These are phyloP conservation scores for Magnolia changhungtana DNA, from an alignment of 164 flowering plant genomes.

Conservation along the genomic window DNA sequence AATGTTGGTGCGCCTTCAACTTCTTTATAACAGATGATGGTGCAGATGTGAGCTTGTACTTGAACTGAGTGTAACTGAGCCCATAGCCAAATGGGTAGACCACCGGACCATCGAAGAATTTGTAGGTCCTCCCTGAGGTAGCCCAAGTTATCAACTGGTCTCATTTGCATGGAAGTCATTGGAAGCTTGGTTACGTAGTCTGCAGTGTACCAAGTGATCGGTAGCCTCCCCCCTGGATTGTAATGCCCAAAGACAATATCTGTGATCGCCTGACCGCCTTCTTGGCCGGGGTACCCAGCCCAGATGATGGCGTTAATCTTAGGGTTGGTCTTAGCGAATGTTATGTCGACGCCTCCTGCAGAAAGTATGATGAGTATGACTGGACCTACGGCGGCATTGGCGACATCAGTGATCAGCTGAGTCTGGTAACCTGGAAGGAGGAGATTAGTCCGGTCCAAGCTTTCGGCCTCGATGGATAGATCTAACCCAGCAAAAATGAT, in stretches of 20 bases:
- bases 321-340: constrained; percentile 66
- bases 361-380: constrained; percentile 53
- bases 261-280: constrained; percentile 74
- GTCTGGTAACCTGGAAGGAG: constrained; percentile 72
- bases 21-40: not conserved
- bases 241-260: constrained; percentile 50
- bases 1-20: constrained; percentile 6
- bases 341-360: constrained; percentile 66
- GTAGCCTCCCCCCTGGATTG: constrained; percentile 47
- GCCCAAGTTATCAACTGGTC: constrained; percentile 18
- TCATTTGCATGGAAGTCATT: constrained; percentile 41
- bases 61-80: constrained; percentile 34
- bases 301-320: constrained; percentile 56
- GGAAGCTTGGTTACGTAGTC: constrained; percentile 25
- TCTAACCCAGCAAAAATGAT: constrained; percentile 58
- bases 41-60: constrained; percentile 8
- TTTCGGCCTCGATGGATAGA: constrained; percentile 61
- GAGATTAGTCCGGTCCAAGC: constrained; percentile 41
- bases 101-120: constrained; percentile 33
- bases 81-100: constrained; percentile 40
- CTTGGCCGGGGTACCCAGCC: constrained; percentile 85
- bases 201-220: constrained; percentile 37
- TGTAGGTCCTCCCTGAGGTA: constrained; percentile 48
- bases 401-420: constrained; percentile 57
- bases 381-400: constrained; percentile 57